Evolutionary conservation across 139 green algal species (phyloP), one percentile per base, ranked within the genome.

Genomic region (Chlamydomonas sp.): DNA sequence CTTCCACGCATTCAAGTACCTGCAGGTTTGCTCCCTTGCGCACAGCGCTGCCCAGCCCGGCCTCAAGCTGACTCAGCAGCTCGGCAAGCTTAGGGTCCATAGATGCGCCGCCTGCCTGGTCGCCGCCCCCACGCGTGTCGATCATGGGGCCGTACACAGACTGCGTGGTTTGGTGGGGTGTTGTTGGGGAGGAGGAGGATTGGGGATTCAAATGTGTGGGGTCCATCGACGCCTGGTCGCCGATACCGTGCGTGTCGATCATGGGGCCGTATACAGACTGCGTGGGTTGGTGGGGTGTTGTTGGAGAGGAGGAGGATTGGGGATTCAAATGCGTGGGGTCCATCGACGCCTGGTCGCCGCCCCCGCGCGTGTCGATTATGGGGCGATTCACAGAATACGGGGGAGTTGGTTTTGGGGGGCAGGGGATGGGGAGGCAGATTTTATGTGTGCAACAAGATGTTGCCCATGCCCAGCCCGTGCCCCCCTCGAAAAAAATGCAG

Each of bases 91-190:
- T 70, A 8, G 60, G 71, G 24, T 84, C 74, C 29, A 82, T 26
- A 29, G 69, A 65, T 37, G 49, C 33, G 24, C 31, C 39, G 57
- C 6, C 43, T 65, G 16, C n/a, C n/a, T n/a, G n/a, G n/a, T 58
- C 74, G 2, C 54, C 16, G 20, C 60, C 30, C 34, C 69, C 10
- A 0, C 48, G 33, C 5, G 54, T 35, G 47, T 48, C 59, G 28
- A 90, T 68, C 30, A 88, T 33, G 0, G 84, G 84, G 31, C 48
- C 69, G 70, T 88, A 90, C 2, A 90, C 73, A 59, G 75, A 69
- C 48, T 76, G 78, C 20, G 88, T 72, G 6, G 71, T 61, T 58
- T 85, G 79, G n/a, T n/a, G n/a, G n/a, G n/a, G n/a, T n/a, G n/a
- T n/a, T n/a, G n/a, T n/a, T n/a, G n/a, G n/a, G n/a, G n/a, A n/a